Conservation (phyloP, 805 yeast species). For the Metschnikowia continentalis region DNA sequence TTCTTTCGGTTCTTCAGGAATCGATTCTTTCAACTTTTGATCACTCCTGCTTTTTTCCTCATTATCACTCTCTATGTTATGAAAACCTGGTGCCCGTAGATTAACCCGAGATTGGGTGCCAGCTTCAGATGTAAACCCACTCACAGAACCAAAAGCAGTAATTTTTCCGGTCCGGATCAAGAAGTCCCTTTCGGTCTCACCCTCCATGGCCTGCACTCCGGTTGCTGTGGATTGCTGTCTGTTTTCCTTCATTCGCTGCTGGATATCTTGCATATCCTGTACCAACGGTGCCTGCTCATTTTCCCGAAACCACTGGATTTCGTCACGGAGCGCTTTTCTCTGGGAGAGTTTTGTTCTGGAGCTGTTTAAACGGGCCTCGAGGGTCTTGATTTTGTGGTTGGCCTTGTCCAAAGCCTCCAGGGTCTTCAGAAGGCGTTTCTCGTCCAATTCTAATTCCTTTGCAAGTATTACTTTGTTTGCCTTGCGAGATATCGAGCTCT, state of each 20-base stretch:
- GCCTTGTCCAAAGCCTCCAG: conserved; percentile 43
- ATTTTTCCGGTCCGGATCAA: conserved; percentile 85
- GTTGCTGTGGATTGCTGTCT: conserved; percentile 37
- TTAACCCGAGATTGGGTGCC: conserved; percentile 35
- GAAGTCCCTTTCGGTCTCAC: conserved; percentile 77
- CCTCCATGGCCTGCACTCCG: conserved; percentile 20
- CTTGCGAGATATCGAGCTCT: conserved; percentile 60
- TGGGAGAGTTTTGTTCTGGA: conserved; percentile 64
- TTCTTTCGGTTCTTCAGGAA: neutral
- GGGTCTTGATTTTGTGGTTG: conserved; percentile 37
- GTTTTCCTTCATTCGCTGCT: conserved; percentile 30
- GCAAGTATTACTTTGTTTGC: conserved; percentile 60
- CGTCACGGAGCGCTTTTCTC: conserved; percentile 49
- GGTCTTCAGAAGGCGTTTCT: conserved; percentile 69
- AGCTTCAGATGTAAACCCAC: conserved; percentile 42
- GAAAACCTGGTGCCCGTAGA: conserved; percentile 49
- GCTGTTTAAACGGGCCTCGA: conserved; percentile 47
- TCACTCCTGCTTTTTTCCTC: neutral
- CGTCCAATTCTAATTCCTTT: conserved; percentile 70
- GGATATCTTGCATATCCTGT: conserved; percentile 58
- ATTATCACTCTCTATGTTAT: conserved; percentile 7
- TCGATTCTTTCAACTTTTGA: neutral
- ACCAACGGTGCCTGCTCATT: conserved; percentile 51
- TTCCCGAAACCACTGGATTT: conserved; percentile 47
- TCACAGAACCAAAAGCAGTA: conserved; percentile 82